phyloP scores from a whole-genome alignment of 345 rosid species.

The Citrus hindsii region DNA sequence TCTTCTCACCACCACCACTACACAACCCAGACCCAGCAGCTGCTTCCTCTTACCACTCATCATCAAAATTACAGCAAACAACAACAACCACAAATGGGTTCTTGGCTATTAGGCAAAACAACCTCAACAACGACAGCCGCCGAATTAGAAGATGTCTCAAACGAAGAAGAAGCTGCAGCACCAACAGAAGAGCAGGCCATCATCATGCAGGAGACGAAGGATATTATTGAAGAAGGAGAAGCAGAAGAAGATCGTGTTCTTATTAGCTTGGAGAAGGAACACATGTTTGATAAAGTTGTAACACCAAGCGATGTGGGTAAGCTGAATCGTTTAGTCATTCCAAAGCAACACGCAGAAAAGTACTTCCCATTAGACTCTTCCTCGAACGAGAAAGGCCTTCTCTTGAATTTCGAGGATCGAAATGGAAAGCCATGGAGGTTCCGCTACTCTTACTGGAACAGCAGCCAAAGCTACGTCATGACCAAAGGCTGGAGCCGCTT shows the following conservation, averaged over 20 bases:
- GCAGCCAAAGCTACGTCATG: slow-evolving; percentile 83
- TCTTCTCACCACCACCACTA: slow-evolving; percentile 2
- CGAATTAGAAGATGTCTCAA: slow-evolving; percentile 19
- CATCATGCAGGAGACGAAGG: no score
- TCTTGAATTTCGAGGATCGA: slow-evolving; percentile 67
- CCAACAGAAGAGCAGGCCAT: not conserved
- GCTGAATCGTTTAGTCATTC: slow-evolving; percentile 58
- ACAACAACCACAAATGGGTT: slow-evolving; percentile 22
- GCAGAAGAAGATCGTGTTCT: slow-evolving; percentile 11
- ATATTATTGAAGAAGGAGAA: not conserved
- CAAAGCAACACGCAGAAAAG: slow-evolving; percentile 75
- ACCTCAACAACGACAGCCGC: not conserved
- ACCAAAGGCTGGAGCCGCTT: slow-evolving; percentile 87
- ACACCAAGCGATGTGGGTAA: slow-evolving; percentile 73
- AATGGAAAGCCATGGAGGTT: slow-evolving; percentile 66
- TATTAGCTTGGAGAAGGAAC: slow-evolving; percentile 36
- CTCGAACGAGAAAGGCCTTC: slow-evolving; percentile 61
- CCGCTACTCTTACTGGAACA: slow-evolving; percentile 75
- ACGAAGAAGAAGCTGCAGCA: not conserved
- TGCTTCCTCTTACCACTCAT: slow-evolving; percentile 5
- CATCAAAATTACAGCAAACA: slow-evolving; percentile 7
- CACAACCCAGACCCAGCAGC: slow-evolving; percentile 20
- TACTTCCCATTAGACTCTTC: slow-evolving; percentile 80
- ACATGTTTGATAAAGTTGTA: slow-evolving; percentile 57
- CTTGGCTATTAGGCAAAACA: slow-evolving; percentile 23